Evolutionary conservation across 164 flowering plant species (phyloP).

Genomic region (Akebia trifoliata): DNA sequence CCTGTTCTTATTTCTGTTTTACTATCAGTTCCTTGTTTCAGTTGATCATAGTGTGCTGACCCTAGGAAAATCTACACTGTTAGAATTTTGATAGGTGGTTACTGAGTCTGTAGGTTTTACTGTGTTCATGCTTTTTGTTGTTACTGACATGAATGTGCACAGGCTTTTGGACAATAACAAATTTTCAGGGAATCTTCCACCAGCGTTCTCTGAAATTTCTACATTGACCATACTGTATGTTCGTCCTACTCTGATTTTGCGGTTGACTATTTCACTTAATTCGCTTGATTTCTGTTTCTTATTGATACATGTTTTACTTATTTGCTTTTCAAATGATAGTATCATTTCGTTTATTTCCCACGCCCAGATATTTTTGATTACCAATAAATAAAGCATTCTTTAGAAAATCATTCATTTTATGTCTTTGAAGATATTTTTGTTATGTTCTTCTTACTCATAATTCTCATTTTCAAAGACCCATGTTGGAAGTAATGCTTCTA

Average conservation of each 20-base stretch:
- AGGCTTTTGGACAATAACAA: conserved; percentile 82
- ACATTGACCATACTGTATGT: conserved; percentile 53
- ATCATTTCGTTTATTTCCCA: not conserved
- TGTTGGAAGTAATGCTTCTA: no score
- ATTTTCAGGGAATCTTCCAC: conserved; percentile 71
- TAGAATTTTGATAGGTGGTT: not conserved
- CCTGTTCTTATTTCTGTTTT: not conserved
- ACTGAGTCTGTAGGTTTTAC: not conserved
- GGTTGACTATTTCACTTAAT: not conserved
- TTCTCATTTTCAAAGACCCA: no score
- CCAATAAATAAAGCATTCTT: no score
- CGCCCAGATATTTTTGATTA: not conserved
- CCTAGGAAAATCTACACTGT: not conserved
- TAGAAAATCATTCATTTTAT: no score
- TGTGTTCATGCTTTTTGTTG: conserved; percentile 1
- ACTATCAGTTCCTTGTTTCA: not conserved
- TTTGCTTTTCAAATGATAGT: not conserved
- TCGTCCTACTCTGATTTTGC: conserved; percentile 3
- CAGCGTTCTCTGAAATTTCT: conserved; percentile 43
- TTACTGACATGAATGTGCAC: conserved; percentile 11
- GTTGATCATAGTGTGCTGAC: no score
- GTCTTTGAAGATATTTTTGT: no score
- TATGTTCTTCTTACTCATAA: no score
- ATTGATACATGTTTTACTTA: not conserved
- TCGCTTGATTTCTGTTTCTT: not conserved